These are phyloP conservation scores for Ceratocystis diversiconidia DNA, from an alignment of 2,329 filamentous ascomycete species.

Conservation along the genomic window DNA sequence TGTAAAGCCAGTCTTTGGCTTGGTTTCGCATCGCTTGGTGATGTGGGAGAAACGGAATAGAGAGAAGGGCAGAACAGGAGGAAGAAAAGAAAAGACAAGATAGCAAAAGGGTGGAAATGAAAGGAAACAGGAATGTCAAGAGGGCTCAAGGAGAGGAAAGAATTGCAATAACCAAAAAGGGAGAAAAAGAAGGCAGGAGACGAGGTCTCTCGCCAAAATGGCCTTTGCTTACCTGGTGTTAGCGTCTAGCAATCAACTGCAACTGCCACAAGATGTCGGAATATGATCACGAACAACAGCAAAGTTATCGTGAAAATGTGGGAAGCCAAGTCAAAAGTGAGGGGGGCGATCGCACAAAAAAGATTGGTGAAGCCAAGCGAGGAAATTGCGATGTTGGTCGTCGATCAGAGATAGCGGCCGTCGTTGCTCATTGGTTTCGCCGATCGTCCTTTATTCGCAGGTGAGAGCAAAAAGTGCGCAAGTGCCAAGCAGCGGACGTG, in stretches of 20 bases:
- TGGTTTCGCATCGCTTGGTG: neutral
- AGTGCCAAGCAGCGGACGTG: no score
- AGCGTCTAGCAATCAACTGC: neutral
- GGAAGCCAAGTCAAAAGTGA: neutral
- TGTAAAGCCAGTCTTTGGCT: neutral
- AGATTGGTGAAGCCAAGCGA: neutral
- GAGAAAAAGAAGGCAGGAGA: neutral
- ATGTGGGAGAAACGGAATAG: neutral
- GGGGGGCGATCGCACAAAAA: neutral
- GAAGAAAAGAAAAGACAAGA: neutral
- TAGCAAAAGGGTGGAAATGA: neutral
- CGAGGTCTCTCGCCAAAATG: neutral
- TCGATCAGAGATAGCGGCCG: neutral
- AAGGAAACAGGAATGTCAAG: neutral
- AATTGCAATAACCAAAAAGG: neutral
- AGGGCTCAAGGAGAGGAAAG: neutral
- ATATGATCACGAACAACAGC: neutral
- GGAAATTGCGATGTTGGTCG: neutral
- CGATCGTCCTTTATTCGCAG: no score
- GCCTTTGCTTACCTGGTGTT: neutral
- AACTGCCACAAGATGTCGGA: neutral
- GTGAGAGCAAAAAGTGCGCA: no score
- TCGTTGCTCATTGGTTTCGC: no score
- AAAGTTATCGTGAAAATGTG: neutral
- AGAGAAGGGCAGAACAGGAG: neutral